Evolutionary conservation across 2,329 filamentous ascomycete species (phyloP), one percentile per base, ranked within the genome.

Genomic region (Xylaria sp.): DNA sequence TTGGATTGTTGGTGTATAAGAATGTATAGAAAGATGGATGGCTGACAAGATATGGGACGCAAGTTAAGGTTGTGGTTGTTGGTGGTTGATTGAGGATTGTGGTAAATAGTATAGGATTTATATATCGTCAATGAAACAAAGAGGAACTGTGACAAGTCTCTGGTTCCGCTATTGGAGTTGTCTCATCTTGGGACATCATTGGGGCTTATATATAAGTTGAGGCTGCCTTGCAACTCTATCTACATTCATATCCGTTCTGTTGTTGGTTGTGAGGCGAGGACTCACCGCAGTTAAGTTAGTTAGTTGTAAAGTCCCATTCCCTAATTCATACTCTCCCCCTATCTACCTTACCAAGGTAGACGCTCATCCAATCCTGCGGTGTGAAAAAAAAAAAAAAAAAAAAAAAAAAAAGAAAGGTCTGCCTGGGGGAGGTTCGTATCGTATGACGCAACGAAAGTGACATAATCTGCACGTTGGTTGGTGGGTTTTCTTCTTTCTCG

Each of bases 171-270:
- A 21, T 63, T 12, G 37, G 47, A 58, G 27, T 13, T 5, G 42
- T 57, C 23, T 59, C 63, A 48, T 65, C 57, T 40, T 18, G 60
- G 37, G 55, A 51, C 55, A 32, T 29, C 40, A 37, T 27, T 35
- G 50, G 0, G 32, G 50, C 50, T 68, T 68, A 68, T 65, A 69
- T 59, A 51, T 32, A 54, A 35, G 12, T 13, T 53, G 9, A 23
- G 54, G 23, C n/a, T 25, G 25, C 60, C 32, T 18, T 60, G 12
- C 35, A n/a, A n/a, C 9, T 40, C 29, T 54, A 29, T 32, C 6
- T 40, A 40, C 12, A 51, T 37, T 18, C 12, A 37, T 32, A 53
- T 27, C 47, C 21, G 16, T 32, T 18, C n/a, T 51, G 18, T 21
- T 18, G 51, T 25, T 18, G 13, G 37, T 12, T 23, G 16, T 29